Conservation (phyloP, 108 stramenopile species). For the Cyclotella kingstonii region DNA sequence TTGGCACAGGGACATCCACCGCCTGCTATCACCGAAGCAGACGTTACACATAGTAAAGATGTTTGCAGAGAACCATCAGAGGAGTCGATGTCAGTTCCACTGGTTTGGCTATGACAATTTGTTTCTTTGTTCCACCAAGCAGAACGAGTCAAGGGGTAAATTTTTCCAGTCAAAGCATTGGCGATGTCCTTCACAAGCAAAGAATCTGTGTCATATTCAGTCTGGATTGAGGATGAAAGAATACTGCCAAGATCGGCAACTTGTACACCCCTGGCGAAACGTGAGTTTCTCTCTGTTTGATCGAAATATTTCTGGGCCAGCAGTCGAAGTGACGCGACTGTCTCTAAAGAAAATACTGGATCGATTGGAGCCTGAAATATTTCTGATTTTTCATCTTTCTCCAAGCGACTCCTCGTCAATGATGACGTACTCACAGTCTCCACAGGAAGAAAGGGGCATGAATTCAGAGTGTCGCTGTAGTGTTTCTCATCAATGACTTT, state of each 20-base stretch:
- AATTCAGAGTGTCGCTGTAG: slow-evolving; percentile 8
- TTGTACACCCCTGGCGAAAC: slow-evolving; percentile 2
- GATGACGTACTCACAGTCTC: slow-evolving; percentile 17
- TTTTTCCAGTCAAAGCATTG: slow-evolving; percentile 12
- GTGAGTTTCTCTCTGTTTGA: background rate
- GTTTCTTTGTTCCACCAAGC: slow-evolving; percentile 26
- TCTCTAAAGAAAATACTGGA: slow-evolving; percentile 20
- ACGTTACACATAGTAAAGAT: slow-evolving; percentile 27
- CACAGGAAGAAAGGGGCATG: slow-evolving; percentile 25
- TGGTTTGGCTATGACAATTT: background rate
- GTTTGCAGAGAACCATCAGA: background rate
- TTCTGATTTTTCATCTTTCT: background rate
- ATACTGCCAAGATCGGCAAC: slow-evolving; percentile 23
- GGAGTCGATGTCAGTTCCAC: background rate
- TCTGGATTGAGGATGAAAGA: slow-evolving; percentile 9
- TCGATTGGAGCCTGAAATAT: slow-evolving; percentile 7
- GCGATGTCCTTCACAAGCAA: slow-evolving; percentile 11
- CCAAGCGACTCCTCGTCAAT: background rate
- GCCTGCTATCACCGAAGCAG: slow-evolving; percentile 32
- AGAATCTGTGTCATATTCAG: background rate
- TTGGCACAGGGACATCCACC: slow-evolving; percentile 26
- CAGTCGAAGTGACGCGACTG: slow-evolving; percentile 19
- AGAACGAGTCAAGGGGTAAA: slow-evolving; percentile 36
- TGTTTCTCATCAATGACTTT: slow-evolving; percentile 35
- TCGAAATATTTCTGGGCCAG: slow-evolving; percentile 27